Evolutionary conservation across 768 basidiomycete species (phyloP).

Genomic region (Hygrophorus pudorinus): DNA sequence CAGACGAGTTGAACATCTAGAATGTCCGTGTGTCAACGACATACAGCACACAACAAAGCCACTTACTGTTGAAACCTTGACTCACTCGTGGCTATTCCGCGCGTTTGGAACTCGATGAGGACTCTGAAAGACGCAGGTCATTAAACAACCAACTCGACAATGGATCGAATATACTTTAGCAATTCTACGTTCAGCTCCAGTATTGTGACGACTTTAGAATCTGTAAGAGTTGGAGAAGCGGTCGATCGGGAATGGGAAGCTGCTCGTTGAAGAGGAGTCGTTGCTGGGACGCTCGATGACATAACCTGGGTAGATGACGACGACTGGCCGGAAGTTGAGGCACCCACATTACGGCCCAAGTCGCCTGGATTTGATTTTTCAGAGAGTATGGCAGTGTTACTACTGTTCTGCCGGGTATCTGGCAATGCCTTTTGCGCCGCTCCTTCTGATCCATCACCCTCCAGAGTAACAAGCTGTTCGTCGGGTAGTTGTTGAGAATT

Average conservation of each 20-base stretch:
- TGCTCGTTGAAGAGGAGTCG: slow-evolving; percentile 13
- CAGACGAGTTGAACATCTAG: slow-evolving; percentile 50
- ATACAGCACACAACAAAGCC: not conserved
- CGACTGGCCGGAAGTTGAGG: not conserved
- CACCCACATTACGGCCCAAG: too few species aligned
- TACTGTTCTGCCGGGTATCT: not conserved
- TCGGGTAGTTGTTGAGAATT: not conserved
- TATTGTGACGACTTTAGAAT: slow-evolving; percentile 49
- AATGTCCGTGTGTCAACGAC: slow-evolving; percentile 5
- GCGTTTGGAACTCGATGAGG: slow-evolving; percentile 50
- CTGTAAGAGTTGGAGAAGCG: slow-evolving; percentile 22
- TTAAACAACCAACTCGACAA: slow-evolving; percentile 1
- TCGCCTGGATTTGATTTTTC: not conserved
- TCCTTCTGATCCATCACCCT: not conserved
- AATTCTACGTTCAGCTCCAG: slow-evolving; percentile 63
- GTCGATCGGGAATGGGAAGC: slow-evolving; percentile 2
- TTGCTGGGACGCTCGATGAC: slow-evolving; percentile 1
- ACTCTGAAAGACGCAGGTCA: slow-evolving; percentile 30
- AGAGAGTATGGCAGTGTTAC: not conserved
- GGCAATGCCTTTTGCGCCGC: not conserved
- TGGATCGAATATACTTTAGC: slow-evolving; percentile 39
- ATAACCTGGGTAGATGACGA: not conserved
- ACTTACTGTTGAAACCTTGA: slow-evolving; percentile 50
- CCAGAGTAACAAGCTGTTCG: not conserved
- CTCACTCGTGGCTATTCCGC: slow-evolving; percentile 37